Evolutionary conservation across 2,329 filamentous ascomycete species (phyloP).

Genomic region (Blastomyces percursus): DNA sequence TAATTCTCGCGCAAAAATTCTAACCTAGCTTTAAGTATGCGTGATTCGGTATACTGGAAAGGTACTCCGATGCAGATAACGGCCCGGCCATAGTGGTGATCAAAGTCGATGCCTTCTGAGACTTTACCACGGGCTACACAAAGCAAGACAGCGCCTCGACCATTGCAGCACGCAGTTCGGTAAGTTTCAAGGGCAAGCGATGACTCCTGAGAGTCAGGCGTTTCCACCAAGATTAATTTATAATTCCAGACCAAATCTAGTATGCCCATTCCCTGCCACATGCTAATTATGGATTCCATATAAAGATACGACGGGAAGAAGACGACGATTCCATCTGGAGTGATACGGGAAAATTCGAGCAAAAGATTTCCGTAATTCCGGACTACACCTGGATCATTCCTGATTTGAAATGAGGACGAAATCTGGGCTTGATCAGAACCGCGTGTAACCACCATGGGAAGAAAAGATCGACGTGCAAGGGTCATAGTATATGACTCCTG

Average conservation of each 20-base stretch:
- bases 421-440: slow-evolving; percentile 90
- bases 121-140: slow-evolving; percentile 97
- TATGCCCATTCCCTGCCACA: slow-evolving; percentile 99
- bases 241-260: slow-evolving; percentile 98
- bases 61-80: slow-evolving; percentile 95
- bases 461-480: slow-evolving; percentile 81
- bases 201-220: slow-evolving; percentile 93
- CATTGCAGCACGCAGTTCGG: slow-evolving; percentile 94
- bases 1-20: slow-evolving; percentile 97
- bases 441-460: slow-evolving; percentile 94
- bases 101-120: slow-evolving; percentile 96
- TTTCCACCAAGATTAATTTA: slow-evolving; percentile 96
- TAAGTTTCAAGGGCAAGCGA: slow-evolving; percentile 93
- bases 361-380: slow-evolving; percentile 90
- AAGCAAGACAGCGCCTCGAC: slow-evolving; percentile 80
- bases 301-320: slow-evolving; percentile 98
- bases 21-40: slow-evolving; percentile 87
- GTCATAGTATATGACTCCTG: slow-evolving; percentile 98
- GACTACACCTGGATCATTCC: slow-evolving; percentile 93
- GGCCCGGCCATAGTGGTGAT: slow-evolving; percentile 93
- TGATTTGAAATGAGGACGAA: slow-evolving; percentile 86
- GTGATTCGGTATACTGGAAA: slow-evolving; percentile 96
- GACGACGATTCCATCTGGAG: slow-evolving; percentile 94
- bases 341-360: slow-evolving; percentile 91
- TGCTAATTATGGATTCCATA: slow-evolving; percentile 98